phyloP scores from a whole-genome alignment of 176 grass and related monocot genomes.

The Luzula sylvatica region DNA sequence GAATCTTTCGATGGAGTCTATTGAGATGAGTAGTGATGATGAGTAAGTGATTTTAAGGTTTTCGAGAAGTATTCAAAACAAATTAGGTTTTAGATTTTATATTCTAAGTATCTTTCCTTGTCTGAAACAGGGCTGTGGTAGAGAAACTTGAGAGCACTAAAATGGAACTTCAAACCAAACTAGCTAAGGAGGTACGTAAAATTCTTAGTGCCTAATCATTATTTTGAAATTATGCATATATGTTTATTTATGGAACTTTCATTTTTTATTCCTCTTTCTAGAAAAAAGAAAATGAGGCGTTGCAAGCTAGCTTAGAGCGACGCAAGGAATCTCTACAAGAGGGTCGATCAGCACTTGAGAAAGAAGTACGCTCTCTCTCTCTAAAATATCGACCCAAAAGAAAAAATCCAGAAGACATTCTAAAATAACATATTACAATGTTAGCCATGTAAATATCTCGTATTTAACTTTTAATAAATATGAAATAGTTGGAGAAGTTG shows the following conservation, averaged over 20 bases:
- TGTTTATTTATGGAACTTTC: no score
- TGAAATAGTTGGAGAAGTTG: constrained; percentile 78
- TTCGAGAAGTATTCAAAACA: no score
- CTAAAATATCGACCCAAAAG: no score
- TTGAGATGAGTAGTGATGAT: constrained; percentile 61
- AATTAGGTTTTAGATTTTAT: constrained; percentile 1
- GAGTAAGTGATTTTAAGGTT: constrained; percentile 75
- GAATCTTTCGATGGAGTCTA: constrained; percentile 70
- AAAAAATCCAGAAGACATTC: no score
- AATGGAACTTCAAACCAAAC: constrained; percentile 70
- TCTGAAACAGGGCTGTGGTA: constrained; percentile 41
- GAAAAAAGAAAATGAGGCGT: constrained; percentile 72
- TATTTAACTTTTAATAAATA: no score
- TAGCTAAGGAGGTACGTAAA: constrained; percentile 59
- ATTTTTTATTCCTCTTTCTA: constrained; percentile 33
- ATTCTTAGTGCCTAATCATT: background rate
- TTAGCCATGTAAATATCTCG: no score
- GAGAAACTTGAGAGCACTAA: constrained; percentile 67
- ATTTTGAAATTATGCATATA: no score
- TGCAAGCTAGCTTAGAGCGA: constrained; percentile 49
- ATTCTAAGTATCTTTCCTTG: background rate
- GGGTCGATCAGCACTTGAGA: constrained; percentile 65
- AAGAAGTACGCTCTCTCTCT: constrained; percentile 53
- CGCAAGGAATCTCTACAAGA: constrained; percentile 56
- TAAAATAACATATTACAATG: background rate